Evolutionary conservation across 2,329 filamentous ascomycete genomes (phyloP).

Genomic region (Amauroascus verrucosus): DNA sequence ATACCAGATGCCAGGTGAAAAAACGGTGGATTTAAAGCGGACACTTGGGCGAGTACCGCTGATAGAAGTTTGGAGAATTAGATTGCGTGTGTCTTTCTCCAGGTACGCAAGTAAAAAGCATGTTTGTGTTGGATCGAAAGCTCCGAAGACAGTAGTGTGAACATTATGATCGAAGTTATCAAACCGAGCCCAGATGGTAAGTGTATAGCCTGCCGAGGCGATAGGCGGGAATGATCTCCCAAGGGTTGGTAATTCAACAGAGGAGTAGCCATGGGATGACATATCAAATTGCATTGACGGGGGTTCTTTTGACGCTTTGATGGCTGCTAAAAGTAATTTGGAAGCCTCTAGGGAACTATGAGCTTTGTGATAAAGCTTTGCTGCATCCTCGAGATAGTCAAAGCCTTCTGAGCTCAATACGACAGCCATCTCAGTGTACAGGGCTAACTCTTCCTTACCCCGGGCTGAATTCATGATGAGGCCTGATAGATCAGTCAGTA

Average conservation of each 20-base stretch:
- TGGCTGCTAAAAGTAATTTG: constrained; percentile 62
- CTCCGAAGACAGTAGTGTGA: constrained; percentile 92
- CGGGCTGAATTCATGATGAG: constrained; percentile 51
- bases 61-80: constrained; percentile 93
- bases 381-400: constrained; percentile 69
- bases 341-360: constrained; percentile 44
- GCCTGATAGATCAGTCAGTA: constrained; percentile 56
- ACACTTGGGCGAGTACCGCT: constrained; percentile 78
- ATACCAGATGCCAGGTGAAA: constrained; percentile 75
- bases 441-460: constrained; percentile 45
- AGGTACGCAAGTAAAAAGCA: constrained; percentile 92
- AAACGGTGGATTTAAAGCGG: constrained; percentile 74
- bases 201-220: constrained; percentile 72
- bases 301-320: constrained; percentile 64
- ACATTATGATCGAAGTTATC: constrained; percentile 73
- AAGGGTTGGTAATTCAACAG: constrained; percentile 78
- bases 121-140: constrained; percentile 81
- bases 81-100: constrained; percentile 83
- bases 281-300: constrained; percentile 91
- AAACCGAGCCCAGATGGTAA: constrained; percentile 79
- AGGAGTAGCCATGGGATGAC: constrained; percentile 75
- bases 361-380: constrained; percentile 57
- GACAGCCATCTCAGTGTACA: constrained; percentile 57
- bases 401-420: constrained; percentile 64
- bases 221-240: constrained; percentile 75